phyloP scores from a whole-genome alignment of 2,329 filamentous ascomycete species.

The Didymella keratinophila region DNA sequence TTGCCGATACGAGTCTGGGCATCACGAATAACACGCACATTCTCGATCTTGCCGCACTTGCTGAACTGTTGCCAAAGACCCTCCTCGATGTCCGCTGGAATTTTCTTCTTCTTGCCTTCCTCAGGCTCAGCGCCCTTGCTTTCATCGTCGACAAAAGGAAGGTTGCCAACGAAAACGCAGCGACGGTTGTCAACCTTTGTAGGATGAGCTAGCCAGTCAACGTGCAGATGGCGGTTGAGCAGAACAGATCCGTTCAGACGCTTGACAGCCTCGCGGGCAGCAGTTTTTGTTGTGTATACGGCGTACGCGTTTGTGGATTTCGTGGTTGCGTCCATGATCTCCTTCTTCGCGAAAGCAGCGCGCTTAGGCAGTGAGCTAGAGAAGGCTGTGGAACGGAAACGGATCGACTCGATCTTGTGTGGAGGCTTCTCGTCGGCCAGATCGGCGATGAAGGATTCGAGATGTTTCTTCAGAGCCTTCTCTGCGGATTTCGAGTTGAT shows the following conservation, averaged over 20 bases:
- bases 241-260: slow-evolving; percentile 84
- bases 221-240: slow-evolving; percentile 86
- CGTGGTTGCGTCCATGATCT: slow-evolving; percentile 89
- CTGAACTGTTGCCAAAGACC: slow-evolving; percentile 85
- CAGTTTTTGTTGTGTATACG: slow-evolving; percentile 79
- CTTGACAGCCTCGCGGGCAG: slow-evolving; percentile 77
- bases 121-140: slow-evolving; percentile 69
- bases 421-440: slow-evolving; percentile 57
- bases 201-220: slow-evolving; percentile 90
- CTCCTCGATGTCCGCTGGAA: slow-evolving; percentile 87
- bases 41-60: slow-evolving; percentile 84
- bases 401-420: slow-evolving; percentile 86
- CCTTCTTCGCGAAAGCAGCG: slow-evolving; percentile 90
- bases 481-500: slow-evolving; percentile 83
- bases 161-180: slow-evolving; percentile 95
- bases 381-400: slow-evolving; percentile 93
- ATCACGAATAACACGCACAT: slow-evolving; percentile 90
- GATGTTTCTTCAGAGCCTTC: slow-evolving; percentile 77
- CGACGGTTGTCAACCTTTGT: slow-evolving; percentile 81
- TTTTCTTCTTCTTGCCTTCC: slow-evolving; percentile 72
- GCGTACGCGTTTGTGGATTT: slow-evolving; percentile 94
- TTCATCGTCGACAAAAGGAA: slow-evolving; percentile 95
- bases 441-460: slow-evolving; percentile 74
- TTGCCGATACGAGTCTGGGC: slow-evolving; percentile 91
- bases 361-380: slow-evolving; percentile 84